Evolutionary conservation across 768 basidiomycete genomes (phyloP).

Genomic region (Lentinula guzmanii): DNA sequence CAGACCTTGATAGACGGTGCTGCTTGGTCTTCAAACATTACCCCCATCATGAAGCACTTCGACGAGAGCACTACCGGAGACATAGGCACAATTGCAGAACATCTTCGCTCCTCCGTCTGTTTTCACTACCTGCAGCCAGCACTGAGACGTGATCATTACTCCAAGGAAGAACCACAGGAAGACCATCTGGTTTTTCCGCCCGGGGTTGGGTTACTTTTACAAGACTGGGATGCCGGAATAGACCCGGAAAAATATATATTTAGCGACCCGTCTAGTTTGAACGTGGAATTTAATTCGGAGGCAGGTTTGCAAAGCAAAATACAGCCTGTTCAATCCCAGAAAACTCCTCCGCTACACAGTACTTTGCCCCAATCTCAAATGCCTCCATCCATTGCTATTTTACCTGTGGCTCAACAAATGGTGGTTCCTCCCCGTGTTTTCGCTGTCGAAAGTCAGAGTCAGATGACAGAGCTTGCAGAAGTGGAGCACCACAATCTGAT

Average conservation of each 20-base stretch:
- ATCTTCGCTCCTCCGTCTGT: conserved; percentile 34
- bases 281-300: neutral
- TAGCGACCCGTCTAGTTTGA: conserved; percentile 45
- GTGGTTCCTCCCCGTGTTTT: neutral
- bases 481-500: conserved; percentile 34
- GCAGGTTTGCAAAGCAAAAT: neutral
- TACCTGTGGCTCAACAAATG: neutral
- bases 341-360: neutral
- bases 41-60: conserved; percentile 35
- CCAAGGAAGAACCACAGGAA: conserved; percentile 16
- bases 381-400: neutral
- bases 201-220: conserved; percentile 58
- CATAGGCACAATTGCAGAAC: conserved; percentile 26
- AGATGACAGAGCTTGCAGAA: conserved; percentile 5
- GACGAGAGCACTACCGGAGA: conserved; percentile 31
- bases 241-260: conserved; percentile 47
- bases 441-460: neutral
- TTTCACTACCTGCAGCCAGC: conserved; percentile 61
- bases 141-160: conserved; percentile 22
- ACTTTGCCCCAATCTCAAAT: neutral
- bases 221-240: conserved; percentile 59
- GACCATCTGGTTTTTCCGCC: conserved; percentile 28
- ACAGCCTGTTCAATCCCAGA: conserved; percentile 5
- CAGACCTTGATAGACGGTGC: conserved; percentile 32
- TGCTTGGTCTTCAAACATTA: conserved; percentile 50